phyloP scores from a whole-genome alignment of 176 grass and related monocot species.

The Chrysopogon serrulatus region DNA sequence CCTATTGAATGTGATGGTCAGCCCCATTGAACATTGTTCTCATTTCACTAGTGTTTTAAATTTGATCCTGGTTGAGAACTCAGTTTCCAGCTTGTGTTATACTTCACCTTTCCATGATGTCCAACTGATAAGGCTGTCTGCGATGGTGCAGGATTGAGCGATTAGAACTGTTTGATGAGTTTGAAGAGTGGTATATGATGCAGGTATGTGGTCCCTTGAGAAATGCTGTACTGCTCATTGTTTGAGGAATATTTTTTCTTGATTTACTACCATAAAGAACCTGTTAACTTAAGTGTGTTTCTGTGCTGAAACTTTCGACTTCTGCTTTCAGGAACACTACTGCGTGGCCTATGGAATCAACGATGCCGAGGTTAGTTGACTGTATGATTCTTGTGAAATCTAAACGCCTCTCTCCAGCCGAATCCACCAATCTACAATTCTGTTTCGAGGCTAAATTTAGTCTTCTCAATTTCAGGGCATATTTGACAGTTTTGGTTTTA shows the following conservation, averaged over 20 bases:
- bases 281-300: background rate
- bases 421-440: background rate
- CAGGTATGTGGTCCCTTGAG: conserved; percentile 42
- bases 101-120: background rate
- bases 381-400: background rate
- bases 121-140: background rate
- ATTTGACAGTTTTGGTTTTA: conserved; percentile 53
- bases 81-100: background rate
- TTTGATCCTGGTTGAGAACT: background rate
- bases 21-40: background rate
- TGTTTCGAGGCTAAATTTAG: background rate
- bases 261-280: background rate
- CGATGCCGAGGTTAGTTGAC: conserved; percentile 52
- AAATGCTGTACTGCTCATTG: background rate
- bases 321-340: conserved; percentile 82
- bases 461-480: conserved; percentile 48
- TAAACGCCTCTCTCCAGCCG: background rate
- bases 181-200: conserved; percentile 99
- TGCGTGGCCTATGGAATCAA: conserved; percentile 88
- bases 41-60: background rate
- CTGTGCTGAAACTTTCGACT: background rate
- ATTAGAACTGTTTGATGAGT: conserved; percentile 93
- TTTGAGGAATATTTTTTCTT: background rate
- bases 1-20: background rate
- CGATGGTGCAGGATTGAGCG: conserved; percentile 71